These are phyloP conservation scores for Aspergillus sclerotiicarbonarius DNA, from an alignment of 495 filamentous ascomycete species.

Conservation along the genomic window DNA sequence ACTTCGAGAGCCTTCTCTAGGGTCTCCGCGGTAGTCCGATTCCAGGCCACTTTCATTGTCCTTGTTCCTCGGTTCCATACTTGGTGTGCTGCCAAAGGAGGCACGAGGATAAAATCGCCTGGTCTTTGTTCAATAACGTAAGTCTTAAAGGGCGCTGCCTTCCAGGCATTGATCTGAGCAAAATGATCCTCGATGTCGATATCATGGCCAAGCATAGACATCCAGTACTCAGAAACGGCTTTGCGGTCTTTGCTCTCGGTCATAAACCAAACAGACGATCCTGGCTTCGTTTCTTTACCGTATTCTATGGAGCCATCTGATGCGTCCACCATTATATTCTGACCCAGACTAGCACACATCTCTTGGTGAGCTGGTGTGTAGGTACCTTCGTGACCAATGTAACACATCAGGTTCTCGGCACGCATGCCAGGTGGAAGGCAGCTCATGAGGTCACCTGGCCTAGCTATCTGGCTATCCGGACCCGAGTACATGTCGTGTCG, in stretches of 20 bases:
- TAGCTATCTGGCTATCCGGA: slow-evolving; percentile 41
- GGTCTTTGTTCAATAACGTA: slow-evolving; percentile 88
- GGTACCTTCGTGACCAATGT: slow-evolving; percentile 95
- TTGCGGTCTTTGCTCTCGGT: slow-evolving; percentile 87
- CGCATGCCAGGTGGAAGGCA: slow-evolving; percentile 81
- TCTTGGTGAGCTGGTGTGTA: slow-evolving; percentile 95
- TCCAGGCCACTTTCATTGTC: slow-evolving; percentile 98
- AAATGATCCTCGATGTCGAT: slow-evolving; percentile 96
- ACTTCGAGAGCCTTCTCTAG: slow-evolving; percentile 80
- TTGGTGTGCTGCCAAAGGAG: slow-evolving; percentile 95
- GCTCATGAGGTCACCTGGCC: slow-evolving; percentile 89
- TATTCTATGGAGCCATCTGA: slow-evolving; percentile 58
- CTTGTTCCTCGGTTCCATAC: slow-evolving; percentile 96
- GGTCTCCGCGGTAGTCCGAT: slow-evolving; percentile 90
- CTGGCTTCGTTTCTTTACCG: slow-evolving; percentile 66
- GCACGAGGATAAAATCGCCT: slow-evolving; percentile 94
- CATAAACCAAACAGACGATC: slow-evolving; percentile 98
- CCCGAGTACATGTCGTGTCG: slow-evolving; percentile 2
- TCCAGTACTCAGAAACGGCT: slow-evolving; percentile 85
- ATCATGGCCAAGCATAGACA: slow-evolving; percentile 87
- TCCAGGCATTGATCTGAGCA: slow-evolving; percentile 90
- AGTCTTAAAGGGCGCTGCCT: slow-evolving; percentile 84
- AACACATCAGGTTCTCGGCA: slow-evolving; percentile 97
- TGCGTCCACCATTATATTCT: slow-evolving; percentile 96
- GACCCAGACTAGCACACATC: slow-evolving; percentile 94